A percentile compares a stretch with the other conserved stretches of the same genome.
Evolutionary conservation across 1,284 basidiomycete genomes (phyloP).

Genomic region (Schizophyllum amplum): DNA sequence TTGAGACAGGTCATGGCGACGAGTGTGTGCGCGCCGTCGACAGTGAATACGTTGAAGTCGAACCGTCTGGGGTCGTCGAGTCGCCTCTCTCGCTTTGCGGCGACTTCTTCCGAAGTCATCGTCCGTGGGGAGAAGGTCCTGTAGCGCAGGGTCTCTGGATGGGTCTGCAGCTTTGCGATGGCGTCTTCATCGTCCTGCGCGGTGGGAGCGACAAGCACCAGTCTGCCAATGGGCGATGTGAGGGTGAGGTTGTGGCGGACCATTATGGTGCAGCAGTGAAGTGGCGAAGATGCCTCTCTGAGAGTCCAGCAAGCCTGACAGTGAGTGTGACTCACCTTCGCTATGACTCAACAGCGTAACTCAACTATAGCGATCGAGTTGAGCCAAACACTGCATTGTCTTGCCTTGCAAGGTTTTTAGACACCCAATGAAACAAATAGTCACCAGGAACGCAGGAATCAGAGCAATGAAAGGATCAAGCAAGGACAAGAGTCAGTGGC

Average conservation of each 20-base stretch:
- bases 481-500: too few species aligned
- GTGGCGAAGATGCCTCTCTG: too few species aligned
- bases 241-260: conserved; percentile 4
- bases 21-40: conserved; percentile 18
- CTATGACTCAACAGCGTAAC: too few species aligned
- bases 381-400: too few species aligned
- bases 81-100: conserved; percentile 17
- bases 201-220: conserved; percentile 28
- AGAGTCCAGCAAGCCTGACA: too few species aligned
- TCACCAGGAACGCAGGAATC: too few species aligned
- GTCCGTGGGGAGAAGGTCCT: conserved; percentile 29
- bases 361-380: too few species aligned
- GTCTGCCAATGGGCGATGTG: conserved; percentile 28
- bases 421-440: too few species aligned
- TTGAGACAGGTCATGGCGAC: conserved; percentile 30
- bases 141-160: conserved; percentile 28
- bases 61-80: conserved; percentile 23
- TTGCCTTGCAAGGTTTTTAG: too few species aligned
- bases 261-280: too few species aligned
- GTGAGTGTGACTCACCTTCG: too few species aligned
- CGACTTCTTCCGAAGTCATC: conserved; percentile 26
- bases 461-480: too few species aligned
- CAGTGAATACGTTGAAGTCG: conserved; percentile 29
- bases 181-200: conserved; percentile 25
- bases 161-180: conserved; percentile 26